phyloP scores from a whole-genome alignment of 805 yeast species.

The Metschnikowia arizonensis region DNA sequence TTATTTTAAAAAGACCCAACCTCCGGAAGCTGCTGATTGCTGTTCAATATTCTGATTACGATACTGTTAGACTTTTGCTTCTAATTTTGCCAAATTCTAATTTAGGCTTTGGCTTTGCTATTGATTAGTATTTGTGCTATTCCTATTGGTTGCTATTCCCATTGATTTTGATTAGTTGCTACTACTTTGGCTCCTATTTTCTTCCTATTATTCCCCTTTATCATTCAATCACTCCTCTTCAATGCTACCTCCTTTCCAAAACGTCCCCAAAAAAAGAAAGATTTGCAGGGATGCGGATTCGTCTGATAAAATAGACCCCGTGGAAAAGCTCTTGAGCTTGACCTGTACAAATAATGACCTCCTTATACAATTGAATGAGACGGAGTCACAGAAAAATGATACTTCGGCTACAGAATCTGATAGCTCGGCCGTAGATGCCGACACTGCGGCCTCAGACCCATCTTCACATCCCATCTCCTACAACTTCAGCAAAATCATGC shows the following conservation, averaged over 20 bases:
- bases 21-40: background rate
- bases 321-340: constrained; percentile 37
- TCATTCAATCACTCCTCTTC: too few relatives aligned
- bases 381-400: constrained; percentile 6
- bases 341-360: constrained; percentile 31
- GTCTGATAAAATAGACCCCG: constrained; percentile 38
- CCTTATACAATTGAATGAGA: constrained; percentile 25
- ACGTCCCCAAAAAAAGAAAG: background rate
- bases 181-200: too few relatives aligned
- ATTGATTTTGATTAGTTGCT: too few relatives aligned
- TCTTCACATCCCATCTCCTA: constrained; percentile 18
- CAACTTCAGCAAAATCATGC: constrained; percentile 35
- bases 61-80: too few relatives aligned
- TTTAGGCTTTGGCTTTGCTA: too few relatives aligned
- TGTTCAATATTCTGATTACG: background rate
- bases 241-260: background rate
- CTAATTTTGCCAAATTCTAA: too few relatives aligned
- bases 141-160: too few relatives aligned
- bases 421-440: background rate
- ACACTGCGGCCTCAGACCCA: background rate
- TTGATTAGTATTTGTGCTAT: too few relatives aligned
- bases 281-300: background rate
- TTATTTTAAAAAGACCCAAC: constrained; percentile 1
- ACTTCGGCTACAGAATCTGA: background rate
- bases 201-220: too few relatives aligned